A percentile compares a stretch with the other conserved stretches of the same genome.
Evolutionary conservation across 305 asterid species (phyloP).

Genomic region (Plantago coronopus): DNA sequence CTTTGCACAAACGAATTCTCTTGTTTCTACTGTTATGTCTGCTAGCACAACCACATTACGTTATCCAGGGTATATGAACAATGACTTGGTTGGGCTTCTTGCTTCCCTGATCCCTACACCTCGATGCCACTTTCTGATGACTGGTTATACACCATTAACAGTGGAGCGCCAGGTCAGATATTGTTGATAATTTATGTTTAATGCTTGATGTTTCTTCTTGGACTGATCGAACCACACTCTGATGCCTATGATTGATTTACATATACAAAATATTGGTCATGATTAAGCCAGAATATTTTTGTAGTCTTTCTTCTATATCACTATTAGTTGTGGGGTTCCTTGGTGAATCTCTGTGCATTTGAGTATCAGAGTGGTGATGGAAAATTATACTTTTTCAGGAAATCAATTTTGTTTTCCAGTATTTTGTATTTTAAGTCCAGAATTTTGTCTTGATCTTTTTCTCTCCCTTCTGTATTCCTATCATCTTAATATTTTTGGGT

Average conservation of each 20-base stretch:
- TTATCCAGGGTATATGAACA: constrained; percentile 98
- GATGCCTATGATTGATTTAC: constrained; percentile 5
- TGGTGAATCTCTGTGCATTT: too few relatives aligned
- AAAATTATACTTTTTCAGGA: too few relatives aligned
- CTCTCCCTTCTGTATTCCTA: too few relatives aligned
- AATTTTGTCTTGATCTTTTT: too few relatives aligned
- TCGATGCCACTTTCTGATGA: constrained; percentile 98
- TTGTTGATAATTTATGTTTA: constrained; percentile 18
- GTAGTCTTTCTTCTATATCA: neutral
- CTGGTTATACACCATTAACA: constrained; percentile 98
- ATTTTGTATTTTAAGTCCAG: too few relatives aligned
- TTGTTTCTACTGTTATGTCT: constrained; percentile 98
- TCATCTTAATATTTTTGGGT: neutral
- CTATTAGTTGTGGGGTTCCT: neutral
- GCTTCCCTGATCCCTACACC: constrained; percentile 99
- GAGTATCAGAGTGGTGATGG: too few relatives aligned
- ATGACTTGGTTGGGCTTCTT: constrained; percentile 99
- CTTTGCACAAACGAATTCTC: constrained; percentile 88
- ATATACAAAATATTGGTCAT: neutral
- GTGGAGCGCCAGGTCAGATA: constrained; percentile 92
- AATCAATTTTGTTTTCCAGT: too few relatives aligned
- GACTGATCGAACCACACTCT: neutral
- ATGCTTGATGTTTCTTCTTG: constrained; percentile 14
- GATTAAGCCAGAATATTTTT: neutral
- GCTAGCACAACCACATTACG: constrained; percentile 98